phyloP scores from a whole-genome alignment of 2,329 filamentous ascomycete genomes.

The Colletotrichum caudatum region DNA sequence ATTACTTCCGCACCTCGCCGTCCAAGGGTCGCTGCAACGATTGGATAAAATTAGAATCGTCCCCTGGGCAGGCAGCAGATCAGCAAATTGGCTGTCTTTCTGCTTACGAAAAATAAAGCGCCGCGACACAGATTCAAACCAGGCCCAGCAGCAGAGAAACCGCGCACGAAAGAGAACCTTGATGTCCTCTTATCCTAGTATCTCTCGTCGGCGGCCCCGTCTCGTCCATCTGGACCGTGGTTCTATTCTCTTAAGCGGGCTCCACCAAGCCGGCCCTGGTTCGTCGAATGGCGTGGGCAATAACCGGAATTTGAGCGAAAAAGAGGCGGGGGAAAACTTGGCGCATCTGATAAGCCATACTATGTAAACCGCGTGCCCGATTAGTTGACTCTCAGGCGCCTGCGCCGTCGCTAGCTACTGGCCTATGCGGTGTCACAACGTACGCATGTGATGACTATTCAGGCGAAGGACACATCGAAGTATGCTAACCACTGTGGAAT shows the following conservation, averaged over 20 bases:
- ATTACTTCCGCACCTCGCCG: background rate
- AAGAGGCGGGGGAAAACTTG: background rate
- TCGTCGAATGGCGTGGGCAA: slow-evolving; percentile 5
- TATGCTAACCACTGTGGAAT: no score
- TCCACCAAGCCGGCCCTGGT: slow-evolving; percentile 9
- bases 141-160: background rate
- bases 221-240: slow-evolving; percentile 8
- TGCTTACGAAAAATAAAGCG: background rate
- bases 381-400: background rate
- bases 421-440: no score
- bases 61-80: background rate
- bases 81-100: no score
- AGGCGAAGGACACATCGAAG: no score
- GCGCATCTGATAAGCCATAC: slow-evolving; percentile 1
- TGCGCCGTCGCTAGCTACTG: slow-evolving; percentile 1
- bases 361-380: background rate
- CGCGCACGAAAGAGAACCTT: slow-evolving; percentile 7
- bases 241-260: slow-evolving; percentile 14
- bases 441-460: background rate
- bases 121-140: background rate
- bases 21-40: background rate
- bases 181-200: slow-evolving; percentile 19
- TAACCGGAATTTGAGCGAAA: slow-evolving; percentile 2
- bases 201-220: slow-evolving; percentile 19
- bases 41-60: background rate